phyloP scores from a whole-genome alignment of 2,329 filamentous ascomycete genomes.

The Phyllosticta citribraziliensis region DNA sequence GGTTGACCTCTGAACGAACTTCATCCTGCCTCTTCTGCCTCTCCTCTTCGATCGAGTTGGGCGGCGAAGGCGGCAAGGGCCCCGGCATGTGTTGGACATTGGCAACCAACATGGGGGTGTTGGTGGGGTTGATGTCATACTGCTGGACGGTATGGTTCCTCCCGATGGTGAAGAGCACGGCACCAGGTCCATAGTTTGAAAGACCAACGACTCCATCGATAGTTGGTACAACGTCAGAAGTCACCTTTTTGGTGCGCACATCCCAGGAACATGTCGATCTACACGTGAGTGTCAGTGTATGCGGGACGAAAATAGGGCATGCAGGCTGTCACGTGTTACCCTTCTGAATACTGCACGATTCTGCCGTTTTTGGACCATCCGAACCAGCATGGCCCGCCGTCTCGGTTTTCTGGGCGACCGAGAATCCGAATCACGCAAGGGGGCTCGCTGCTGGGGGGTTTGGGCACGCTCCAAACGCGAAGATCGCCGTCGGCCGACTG shows the following conservation, averaged over 20 bases:
- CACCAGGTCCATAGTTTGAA: constrained; percentile 79
- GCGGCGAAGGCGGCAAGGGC: constrained; percentile 68
- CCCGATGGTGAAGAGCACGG: constrained; percentile 84
- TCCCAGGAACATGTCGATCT: constrained; percentile 53
- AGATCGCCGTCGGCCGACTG: constrained; percentile 88
- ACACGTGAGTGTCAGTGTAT: constrained; percentile 15
- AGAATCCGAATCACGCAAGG: constrained; percentile 85
- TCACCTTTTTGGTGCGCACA: constrained; percentile 94
- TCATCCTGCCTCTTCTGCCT: constrained; percentile 27
- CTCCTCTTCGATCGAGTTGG: constrained; percentile 68
- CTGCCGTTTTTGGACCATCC: constrained; percentile 97
- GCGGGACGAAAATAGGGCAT: constrained; percentile 9
- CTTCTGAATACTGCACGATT: constrained; percentile 84
- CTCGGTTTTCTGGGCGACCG: constrained; percentile 60
- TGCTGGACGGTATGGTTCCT: constrained; percentile 86
- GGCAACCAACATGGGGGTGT: constrained; percentile 61
- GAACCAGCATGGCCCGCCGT: constrained; percentile 83
- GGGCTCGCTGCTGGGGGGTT: constrained; percentile 60
- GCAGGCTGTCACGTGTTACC: constrained; percentile 50
- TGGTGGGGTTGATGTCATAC: constrained; percentile 75
- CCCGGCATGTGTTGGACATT: constrained; percentile 80
- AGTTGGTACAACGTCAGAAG: constrained; percentile 79
- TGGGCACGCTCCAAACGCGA: constrained; percentile 92
- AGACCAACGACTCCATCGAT: constrained; percentile 72
- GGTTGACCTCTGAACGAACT: constrained; percentile 18